A percentile compares a stretch with the other conserved stretches of the same genome.
phyloP scores from a whole-genome alignment of 108 stramenopile genomes.

The Cyclotella sp. region DNA sequence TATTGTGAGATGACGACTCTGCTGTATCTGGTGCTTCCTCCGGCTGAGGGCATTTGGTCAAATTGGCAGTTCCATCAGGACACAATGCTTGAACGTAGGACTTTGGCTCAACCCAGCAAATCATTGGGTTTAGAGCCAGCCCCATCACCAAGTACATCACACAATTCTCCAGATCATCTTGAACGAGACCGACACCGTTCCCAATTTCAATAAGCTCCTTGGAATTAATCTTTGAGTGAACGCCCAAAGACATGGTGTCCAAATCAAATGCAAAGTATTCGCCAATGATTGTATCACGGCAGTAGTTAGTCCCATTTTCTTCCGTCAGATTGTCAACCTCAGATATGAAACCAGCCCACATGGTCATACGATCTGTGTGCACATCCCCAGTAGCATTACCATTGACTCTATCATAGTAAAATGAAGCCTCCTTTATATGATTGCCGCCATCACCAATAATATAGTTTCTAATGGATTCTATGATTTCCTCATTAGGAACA shows the following conservation, averaged over 20 bases:
- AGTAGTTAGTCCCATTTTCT: conserved; percentile 24
- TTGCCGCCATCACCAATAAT: conserved; percentile 15
- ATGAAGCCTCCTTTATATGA: conserved; percentile 22
- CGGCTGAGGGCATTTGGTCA: conserved; percentile 26
- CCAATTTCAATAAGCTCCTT: conserved; percentile 19
- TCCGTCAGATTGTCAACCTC: conserved; percentile 13
- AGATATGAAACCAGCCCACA: conserved; percentile 17
- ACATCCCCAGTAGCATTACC: conserved; percentile 6
- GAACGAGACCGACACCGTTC: conserved; percentile 35
- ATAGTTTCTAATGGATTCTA: conserved; percentile 4
- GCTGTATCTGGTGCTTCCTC: not conserved
- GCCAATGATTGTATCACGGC: conserved; percentile 21
- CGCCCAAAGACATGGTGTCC: conserved; percentile 8
- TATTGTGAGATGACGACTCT: not conserved
- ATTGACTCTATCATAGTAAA: conserved; percentile 23
- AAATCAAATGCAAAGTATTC: conserved; percentile 12
- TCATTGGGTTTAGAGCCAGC: conserved; percentile 30
- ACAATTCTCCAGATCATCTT: conserved; percentile 25
- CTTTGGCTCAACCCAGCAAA: conserved; percentile 26
- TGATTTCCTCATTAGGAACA: conserved; percentile 21
- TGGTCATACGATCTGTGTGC: conserved; percentile 30
- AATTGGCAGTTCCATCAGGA: conserved; percentile 31
- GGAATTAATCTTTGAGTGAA: not conserved
- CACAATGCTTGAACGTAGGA: conserved; percentile 16
- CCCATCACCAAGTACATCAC: conserved; percentile 24